Evolutionary conservation across 31 red algal genomes (phyloP).

Genomic region (Odonthalia washingtoniensis): DNA sequence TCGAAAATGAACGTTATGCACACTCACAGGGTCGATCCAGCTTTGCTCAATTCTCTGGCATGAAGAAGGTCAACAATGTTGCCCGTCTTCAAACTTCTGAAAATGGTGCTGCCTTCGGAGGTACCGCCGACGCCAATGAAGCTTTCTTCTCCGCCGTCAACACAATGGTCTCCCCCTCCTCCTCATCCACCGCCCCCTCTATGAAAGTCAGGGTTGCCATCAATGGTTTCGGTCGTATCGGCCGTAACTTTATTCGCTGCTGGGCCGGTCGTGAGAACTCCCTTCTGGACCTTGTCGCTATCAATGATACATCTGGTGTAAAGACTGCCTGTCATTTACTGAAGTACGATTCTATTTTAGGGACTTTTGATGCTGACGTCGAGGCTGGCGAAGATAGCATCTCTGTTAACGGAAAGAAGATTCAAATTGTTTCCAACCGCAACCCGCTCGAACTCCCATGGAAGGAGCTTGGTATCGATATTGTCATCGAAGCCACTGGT

Average conservation of each 20-base stretch:
- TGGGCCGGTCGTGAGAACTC: constrained; percentile 82
- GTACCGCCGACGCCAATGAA: constrained; percentile 75
- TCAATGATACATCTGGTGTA: constrained; percentile 97
- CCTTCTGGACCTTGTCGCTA: constrained; percentile 88
- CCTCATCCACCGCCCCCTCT: constrained; percentile 47
- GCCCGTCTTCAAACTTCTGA: constrained; percentile 67
- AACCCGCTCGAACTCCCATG: constrained; percentile 95
- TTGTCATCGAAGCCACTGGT: constrained; percentile 99
- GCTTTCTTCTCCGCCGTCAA: constrained; percentile 67
- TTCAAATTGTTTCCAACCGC: constrained; percentile 85
- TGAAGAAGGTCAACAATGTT: constrained; percentile 76
- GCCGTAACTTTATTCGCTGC: constrained; percentile 97
- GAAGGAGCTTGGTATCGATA: constrained; percentile 93
- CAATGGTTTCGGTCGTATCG: constrained; percentile 99
- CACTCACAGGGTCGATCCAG: constrained; percentile 63
- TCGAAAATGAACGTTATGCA: neutral
- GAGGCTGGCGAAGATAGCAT: constrained; percentile 80
- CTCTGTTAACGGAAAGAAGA: constrained; percentile 87
- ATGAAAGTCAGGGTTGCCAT: constrained; percentile 99
- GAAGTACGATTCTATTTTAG: constrained; percentile 98
- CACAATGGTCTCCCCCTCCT: constrained; percentile 36
- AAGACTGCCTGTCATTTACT: constrained; percentile 97
- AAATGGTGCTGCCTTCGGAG: constrained; percentile 59
- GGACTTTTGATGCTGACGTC: constrained; percentile 87
- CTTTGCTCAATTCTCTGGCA: constrained; percentile 83